Percentiles rank a stretch among this genome's conserved stretches.
Evolutionary conservation across 176 grass and related monocot genomes (phyloP).

Genomic region (Avena atlantica): DNA sequence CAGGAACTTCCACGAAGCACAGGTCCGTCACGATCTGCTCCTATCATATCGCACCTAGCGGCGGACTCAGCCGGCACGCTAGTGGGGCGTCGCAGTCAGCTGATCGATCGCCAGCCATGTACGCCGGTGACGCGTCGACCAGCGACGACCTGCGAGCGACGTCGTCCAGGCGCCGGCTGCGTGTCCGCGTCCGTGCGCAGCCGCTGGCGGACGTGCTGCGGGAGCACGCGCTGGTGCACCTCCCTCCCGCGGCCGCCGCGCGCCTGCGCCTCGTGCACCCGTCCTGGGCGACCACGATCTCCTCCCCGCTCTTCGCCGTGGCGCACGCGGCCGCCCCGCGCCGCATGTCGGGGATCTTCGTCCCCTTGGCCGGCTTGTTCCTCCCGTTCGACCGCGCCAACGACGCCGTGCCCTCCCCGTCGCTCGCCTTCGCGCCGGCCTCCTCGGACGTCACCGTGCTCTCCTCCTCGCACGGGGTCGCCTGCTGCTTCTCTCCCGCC

Average conservation of each 20-base stretch:
- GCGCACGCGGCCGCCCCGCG: conserved; percentile 47
- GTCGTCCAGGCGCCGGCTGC: conserved; percentile 15
- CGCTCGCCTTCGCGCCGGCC: conserved; percentile 47
- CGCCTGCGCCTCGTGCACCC: conserved; percentile 52
- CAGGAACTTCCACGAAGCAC: background rate
- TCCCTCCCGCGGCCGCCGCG: conserved; percentile 34
- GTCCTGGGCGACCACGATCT: conserved; percentile 37
- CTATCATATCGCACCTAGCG: background rate
- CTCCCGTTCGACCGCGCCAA: conserved; percentile 38
- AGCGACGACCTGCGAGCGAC: background rate
- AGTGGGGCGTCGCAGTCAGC: background rate
- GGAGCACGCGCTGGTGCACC: conserved; percentile 51
- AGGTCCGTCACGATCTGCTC: background rate
- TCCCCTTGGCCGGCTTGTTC: background rate
- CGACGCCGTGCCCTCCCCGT: conserved; percentile 40
- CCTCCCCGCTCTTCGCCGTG: conserved; percentile 61
- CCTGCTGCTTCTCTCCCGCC: conserved; percentile 45
- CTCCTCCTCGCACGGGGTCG: conserved; percentile 53
- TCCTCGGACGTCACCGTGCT: conserved; percentile 28
- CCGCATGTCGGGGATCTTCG: conserved; percentile 44
- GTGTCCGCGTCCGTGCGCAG: background rate
- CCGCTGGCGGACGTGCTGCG: conserved; percentile 56
- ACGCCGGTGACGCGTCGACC: background rate
- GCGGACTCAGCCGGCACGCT: background rate
- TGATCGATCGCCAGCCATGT: conserved; percentile 3